phyloP scores from a whole-genome alignment of 257 asterid species.

The Petunia axillaris region DNA sequence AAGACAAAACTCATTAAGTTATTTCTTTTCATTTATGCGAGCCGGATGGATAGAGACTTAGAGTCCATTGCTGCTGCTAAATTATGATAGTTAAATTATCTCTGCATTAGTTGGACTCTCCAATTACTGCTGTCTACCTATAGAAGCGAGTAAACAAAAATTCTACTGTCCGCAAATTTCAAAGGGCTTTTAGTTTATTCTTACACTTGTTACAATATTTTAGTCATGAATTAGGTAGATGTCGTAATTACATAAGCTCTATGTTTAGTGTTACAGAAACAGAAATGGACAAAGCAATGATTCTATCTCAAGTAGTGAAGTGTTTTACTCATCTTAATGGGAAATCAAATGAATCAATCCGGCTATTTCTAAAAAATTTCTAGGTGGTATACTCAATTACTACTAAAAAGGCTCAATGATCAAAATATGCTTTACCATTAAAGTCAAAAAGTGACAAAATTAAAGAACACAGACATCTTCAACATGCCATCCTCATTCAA shows the following conservation, averaged over 20 bases:
- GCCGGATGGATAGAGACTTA: too few relatives aligned
- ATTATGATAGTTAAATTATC: too few relatives aligned
- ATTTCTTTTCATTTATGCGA: neutral
- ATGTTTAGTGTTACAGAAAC: neutral
- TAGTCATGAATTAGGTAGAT: neutral
- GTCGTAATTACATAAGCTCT: slow-evolving; percentile 19
- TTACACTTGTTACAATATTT: neutral
- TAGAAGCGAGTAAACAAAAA: too few relatives aligned
- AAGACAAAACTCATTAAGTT: neutral
- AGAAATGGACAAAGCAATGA: slow-evolving; percentile 26
- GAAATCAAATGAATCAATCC: slow-evolving; percentile 18
- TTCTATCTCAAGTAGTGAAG: slow-evolving; percentile 3
- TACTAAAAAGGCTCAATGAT: slow-evolving; percentile 36
- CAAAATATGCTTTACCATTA: slow-evolving; percentile 31
- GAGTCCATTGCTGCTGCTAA: too few relatives aligned
- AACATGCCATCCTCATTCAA: slow-evolving; percentile 35
- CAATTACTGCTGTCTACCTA: too few relatives aligned
- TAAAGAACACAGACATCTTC: slow-evolving; percentile 45
- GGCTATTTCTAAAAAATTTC: neutral
- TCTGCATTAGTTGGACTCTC: too few relatives aligned
- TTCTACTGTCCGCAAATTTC: too few relatives aligned
- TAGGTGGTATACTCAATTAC: slow-evolving; percentile 23
- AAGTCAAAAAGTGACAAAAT: slow-evolving; percentile 57
- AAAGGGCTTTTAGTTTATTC: neutral
- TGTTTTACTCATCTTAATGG: neutral